Percentiles rank a stretch among this genome's conserved stretches.
phyloP scores from a whole-genome alignment of 2,329 filamentous ascomycete genomes.

The Fusarium nelsonii region DNA sequence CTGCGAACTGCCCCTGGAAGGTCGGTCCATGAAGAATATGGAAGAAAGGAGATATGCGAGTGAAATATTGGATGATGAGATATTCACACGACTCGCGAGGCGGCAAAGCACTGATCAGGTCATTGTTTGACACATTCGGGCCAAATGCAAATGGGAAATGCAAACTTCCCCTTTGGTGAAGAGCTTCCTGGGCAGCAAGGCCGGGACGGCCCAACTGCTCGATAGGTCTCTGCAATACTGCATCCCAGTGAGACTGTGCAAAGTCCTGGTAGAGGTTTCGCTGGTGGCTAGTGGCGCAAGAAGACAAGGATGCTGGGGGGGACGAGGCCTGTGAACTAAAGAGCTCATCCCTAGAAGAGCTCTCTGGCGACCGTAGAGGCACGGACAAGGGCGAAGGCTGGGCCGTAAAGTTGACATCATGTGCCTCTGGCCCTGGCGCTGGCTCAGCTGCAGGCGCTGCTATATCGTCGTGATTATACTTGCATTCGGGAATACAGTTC shows the following conservation, averaged over 20 bases:
- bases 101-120: conserved; percentile 16
- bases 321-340: not conserved
- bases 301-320: not conserved
- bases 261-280: not conserved
- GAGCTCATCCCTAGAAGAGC: not conserved
- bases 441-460: not conserved
- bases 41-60: conserved; percentile 31
- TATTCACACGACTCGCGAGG: conserved; percentile 21
- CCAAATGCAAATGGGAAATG: conserved; percentile 1
- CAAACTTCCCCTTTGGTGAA: not conserved
- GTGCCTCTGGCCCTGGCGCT: no score
- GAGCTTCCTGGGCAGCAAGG: not conserved
- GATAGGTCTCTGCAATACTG: not conserved
- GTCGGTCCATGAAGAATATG: conserved; percentile 37
- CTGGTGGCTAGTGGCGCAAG: not conserved
- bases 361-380: not conserved
- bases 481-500: not conserved
- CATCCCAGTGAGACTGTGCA: conserved; percentile 3
- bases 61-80: conserved; percentile 31
- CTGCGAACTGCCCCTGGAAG: conserved; percentile 34
- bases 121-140: not conserved
- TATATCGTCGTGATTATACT: not conserved
- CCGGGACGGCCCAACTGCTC: not conserved
- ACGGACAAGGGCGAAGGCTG: not conserved
- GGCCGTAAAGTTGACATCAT: not conserved